phyloP scores from a whole-genome alignment of 1,139 yeast genomes.

The Wickerhamomyces sp. region DNA sequence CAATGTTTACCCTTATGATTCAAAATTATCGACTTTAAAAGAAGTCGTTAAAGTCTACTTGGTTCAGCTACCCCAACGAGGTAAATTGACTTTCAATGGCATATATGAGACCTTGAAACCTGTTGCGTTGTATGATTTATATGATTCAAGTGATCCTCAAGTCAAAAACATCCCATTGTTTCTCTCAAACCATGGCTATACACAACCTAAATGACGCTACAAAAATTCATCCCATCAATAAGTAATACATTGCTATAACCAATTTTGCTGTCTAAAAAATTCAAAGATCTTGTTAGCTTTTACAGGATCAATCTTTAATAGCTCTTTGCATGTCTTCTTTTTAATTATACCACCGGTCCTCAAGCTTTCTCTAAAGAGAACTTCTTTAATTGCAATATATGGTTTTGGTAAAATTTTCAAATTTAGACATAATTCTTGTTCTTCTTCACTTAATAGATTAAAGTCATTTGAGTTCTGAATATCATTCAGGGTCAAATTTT shows the following conservation, averaged over 20 bases:
- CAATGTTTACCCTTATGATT: constrained; percentile 33
- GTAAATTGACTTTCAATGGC: constrained; percentile 27
- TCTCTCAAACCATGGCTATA: constrained; percentile 26
- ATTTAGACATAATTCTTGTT: constrained; percentile 78
- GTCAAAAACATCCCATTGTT: constrained; percentile 17
- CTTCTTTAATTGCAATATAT: constrained; percentile 86
- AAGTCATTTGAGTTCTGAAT: constrained; percentile 82
- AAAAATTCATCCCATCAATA: not conserved
- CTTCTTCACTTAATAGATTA: constrained; percentile 78
- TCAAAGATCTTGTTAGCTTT: constrained; percentile 88
- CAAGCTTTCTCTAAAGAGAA: constrained; percentile 82
- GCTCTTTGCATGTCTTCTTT: constrained; percentile 77
- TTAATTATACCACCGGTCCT: constrained; percentile 80
- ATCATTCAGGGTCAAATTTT: constrained; percentile 47
- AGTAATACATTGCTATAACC: constrained; percentile 61
- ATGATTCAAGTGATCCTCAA: constrained; percentile 27
- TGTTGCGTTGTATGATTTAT: constrained; percentile 31
- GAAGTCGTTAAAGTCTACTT: constrained; percentile 32
- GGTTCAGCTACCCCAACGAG: constrained; percentile 27
- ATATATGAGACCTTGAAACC: constrained; percentile 29
- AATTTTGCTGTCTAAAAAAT: constrained; percentile 86
- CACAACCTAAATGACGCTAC: not conserved
- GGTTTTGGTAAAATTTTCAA: constrained; percentile 89
- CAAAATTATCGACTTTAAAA: constrained; percentile 30
- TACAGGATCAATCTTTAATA: constrained; percentile 77